phyloP scores from a whole-genome alignment of 257 asterid genomes.

The Buddleja alternifolia region DNA sequence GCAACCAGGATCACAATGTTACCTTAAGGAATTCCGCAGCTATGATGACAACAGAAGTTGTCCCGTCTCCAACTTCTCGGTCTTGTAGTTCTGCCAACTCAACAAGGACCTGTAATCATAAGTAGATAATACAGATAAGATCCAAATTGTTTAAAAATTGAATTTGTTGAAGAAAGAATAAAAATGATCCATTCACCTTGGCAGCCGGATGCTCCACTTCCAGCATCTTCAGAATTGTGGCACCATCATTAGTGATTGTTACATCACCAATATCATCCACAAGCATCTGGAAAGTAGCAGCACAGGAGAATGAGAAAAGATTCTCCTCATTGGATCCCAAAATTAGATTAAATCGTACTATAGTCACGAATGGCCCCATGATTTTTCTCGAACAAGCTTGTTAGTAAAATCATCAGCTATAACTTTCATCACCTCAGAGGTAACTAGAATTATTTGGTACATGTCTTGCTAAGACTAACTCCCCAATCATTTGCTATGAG shows the following conservation, averaged over 20 bases:
- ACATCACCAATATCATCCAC: slow-evolving; percentile 99
- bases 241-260: slow-evolving; percentile 98
- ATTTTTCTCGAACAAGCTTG: no score
- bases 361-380: no score
- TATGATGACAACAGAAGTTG: slow-evolving; percentile 92
- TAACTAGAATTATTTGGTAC: no score
- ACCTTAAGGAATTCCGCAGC: slow-evolving; percentile 99
- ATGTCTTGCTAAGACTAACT: no score
- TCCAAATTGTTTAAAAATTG: not conserved
- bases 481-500: no score
- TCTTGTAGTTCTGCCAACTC: slow-evolving; percentile 99
- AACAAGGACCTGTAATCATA: slow-evolving; percentile 77
- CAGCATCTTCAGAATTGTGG: slow-evolving; percentile 90
- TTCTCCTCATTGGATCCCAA: not conserved
- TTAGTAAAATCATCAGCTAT: no score
- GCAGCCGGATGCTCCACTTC: slow-evolving; percentile 99
- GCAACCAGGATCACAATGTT: not conserved
- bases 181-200: slow-evolving; percentile 55
- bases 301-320: not conserved
- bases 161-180: not conserved
- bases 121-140: not conserved
- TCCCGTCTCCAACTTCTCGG: slow-evolving; percentile 99
- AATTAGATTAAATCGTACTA: no score
- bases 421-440: no score
- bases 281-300: slow-evolving; percentile 72